Evolutionary conservation across 2,329 filamentous ascomycete species (phyloP).

Genomic region (Nemania diffusa): DNA sequence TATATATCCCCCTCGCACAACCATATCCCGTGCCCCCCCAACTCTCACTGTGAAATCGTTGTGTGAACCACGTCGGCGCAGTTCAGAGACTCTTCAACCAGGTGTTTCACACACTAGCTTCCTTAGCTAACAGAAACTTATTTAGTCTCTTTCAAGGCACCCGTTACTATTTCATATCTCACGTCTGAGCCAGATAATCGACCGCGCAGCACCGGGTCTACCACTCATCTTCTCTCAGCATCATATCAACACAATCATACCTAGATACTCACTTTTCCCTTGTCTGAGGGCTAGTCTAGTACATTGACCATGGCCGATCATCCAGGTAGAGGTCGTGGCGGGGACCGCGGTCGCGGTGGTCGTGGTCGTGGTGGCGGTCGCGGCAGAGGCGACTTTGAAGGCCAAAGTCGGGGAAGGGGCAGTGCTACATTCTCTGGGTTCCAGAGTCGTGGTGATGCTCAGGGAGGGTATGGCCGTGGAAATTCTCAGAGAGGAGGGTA

Average conservation of each 20-base stretch:
- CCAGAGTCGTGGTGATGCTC: constrained; percentile 29
- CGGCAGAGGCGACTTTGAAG: constrained; percentile 26
- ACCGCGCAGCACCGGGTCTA: not conserved
- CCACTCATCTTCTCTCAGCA: not conserved
- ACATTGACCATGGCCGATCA: constrained; percentile 25
- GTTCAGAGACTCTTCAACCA: not conserved
- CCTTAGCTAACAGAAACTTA: not conserved
- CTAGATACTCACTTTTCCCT: not conserved
- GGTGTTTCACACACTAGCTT: not conserved
- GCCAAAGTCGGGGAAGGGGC: constrained; percentile 40
- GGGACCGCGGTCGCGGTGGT: constrained; percentile 29
- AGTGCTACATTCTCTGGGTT: constrained; percentile 33
- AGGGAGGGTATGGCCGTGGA: constrained; percentile 23
- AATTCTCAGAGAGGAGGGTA: too few relatives aligned
- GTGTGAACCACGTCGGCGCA: not conserved
- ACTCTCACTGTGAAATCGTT: not conserved
- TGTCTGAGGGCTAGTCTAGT: not conserved
- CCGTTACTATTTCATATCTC: not conserved
- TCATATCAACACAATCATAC: not conserved
- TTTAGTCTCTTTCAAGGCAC: not conserved
- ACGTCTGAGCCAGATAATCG: not conserved
- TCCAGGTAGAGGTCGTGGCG: constrained; percentile 34
- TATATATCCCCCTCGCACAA: not conserved
- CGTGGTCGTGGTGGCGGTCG: constrained; percentile 41
- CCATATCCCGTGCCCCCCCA: not conserved